These are phyloP conservation scores for Lactifluus subvellereus DNA, from an alignment of 768 basidiomycete genomes.

Conservation along the genomic window DNA sequence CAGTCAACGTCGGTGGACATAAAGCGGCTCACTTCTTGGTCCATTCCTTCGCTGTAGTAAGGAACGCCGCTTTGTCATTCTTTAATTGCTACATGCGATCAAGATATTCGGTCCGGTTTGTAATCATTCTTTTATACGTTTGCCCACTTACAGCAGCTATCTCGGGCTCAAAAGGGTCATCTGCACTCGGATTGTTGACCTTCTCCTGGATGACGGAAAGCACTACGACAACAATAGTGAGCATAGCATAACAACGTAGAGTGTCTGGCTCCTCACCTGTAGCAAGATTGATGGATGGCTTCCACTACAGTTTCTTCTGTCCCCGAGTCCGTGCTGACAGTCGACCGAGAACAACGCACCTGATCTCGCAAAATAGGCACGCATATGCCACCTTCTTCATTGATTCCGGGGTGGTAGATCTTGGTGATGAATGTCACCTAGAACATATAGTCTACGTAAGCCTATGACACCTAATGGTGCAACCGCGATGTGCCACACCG, in stretches of 20 bases:
- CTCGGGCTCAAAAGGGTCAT: slow-evolving; percentile 85
- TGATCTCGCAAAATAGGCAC: slow-evolving; percentile 81
- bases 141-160: slow-evolving; percentile 62
- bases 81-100: slow-evolving; percentile 52
- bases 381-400: slow-evolving; percentile 83
- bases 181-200: slow-evolving; percentile 79
- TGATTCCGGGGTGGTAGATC: slow-evolving; percentile 88
- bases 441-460: slow-evolving; percentile 10
- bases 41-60: slow-evolving; percentile 72
- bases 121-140: not conserved
- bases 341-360: slow-evolving; percentile 38
- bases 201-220: slow-evolving; percentile 76
- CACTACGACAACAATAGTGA: slow-evolving; percentile 38
- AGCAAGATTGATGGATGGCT: slow-evolving; percentile 68
- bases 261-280: slow-evolving; percentile 43
- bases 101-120: not conserved
- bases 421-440: slow-evolving; percentile 81
- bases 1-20: not conserved
- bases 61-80: slow-evolving; percentile 69
- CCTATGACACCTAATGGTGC: too few species aligned
- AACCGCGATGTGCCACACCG: slow-evolving; percentile 38
- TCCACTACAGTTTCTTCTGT: slow-evolving; percentile 53
- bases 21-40: slow-evolving; percentile 63
- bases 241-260: not conserved
- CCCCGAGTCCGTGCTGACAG: not conserved